These are phyloP conservation scores for Eucalyptus shirleyi DNA, from an alignment of 345 rosid genomes.

Conservation along the genomic window DNA sequence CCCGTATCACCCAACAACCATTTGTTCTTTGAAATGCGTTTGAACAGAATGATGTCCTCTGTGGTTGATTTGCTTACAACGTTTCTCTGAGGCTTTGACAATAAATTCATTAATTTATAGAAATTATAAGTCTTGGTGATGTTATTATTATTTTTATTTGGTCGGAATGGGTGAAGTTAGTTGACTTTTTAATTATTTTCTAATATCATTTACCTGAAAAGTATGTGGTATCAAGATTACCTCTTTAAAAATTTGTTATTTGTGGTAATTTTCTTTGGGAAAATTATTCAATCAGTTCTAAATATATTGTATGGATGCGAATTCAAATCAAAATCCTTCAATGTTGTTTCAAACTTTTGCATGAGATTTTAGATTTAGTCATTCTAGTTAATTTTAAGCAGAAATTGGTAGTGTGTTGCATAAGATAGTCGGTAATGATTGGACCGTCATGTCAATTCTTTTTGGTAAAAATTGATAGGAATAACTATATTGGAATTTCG, in stretches of 20 bases:
- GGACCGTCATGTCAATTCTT: rapidly evolving
- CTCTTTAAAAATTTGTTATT: not conserved
- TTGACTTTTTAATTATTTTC: not conserved
- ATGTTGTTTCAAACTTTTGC: not conserved
- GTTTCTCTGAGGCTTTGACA: not conserved
- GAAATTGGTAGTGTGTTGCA: rapidly evolving
- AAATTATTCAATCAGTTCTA: not conserved
- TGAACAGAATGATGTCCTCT: not conserved
- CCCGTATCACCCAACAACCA: not conserved
- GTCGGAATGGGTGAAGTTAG: not conserved
- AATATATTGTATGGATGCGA: not conserved
- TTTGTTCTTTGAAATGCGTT: not conserved
- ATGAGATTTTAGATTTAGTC: not conserved
- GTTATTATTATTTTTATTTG: not conserved
- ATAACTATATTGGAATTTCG: too few species aligned
- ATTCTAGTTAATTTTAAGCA: not conserved
- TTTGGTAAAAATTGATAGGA: too few species aligned
- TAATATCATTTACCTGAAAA: not conserved
- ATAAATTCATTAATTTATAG: not conserved
- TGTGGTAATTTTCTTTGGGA: not conserved
- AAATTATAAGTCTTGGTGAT: not conserved
- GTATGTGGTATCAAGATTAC: not conserved
- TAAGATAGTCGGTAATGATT: not conserved
- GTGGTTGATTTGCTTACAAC: not conserved
- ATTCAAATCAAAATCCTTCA: not conserved